phyloP scores from a whole-genome alignment of 2,329 filamentous ascomycete species.

The Diaporthe batatas region DNA sequence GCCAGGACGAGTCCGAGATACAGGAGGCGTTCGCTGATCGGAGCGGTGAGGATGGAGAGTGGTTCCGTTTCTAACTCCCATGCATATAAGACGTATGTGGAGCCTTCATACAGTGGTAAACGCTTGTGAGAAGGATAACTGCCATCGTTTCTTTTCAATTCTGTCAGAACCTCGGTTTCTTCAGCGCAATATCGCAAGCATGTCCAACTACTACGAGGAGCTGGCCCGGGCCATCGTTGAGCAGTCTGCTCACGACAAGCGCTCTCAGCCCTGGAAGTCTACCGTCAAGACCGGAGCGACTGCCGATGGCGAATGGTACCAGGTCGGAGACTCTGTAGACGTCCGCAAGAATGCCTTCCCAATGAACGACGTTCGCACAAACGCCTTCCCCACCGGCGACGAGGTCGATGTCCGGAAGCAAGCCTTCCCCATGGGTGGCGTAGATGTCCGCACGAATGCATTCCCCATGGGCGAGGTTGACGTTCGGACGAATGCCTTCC shows the following conservation, averaged over 20 bases:
- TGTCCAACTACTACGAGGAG: conserved; percentile 3
- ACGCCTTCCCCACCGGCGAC: neutral
- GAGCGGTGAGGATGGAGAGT: too few relatives aligned
- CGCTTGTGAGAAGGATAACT: neutral
- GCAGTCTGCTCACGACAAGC: conserved; percentile 8
- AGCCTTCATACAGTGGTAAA: too few relatives aligned
- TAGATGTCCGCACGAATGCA: neutral
- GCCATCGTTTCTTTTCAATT: too few relatives aligned
- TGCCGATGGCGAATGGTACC: neutral
- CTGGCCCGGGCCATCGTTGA: conserved; percentile 1
- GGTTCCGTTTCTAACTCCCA: too few relatives aligned
- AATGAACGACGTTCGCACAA: neutral
- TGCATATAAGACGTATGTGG: too few relatives aligned
- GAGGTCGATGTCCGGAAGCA: neutral
- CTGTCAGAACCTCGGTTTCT: too few relatives aligned
- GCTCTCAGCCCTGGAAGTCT: conserved; percentile 17
- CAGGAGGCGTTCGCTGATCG: neutral
- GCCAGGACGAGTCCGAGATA: neutral
- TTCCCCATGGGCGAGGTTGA: neutral
- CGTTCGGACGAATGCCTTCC: too few relatives aligned
- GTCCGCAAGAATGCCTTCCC: conserved; percentile 3
- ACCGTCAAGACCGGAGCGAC: neutral
- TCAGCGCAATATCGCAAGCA: neutral
- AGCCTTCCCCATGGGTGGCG: too few relatives aligned
- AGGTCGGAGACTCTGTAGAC: neutral